Conservation (phyloP, 805 yeast species). For the Candida chauliodis region DNA sequence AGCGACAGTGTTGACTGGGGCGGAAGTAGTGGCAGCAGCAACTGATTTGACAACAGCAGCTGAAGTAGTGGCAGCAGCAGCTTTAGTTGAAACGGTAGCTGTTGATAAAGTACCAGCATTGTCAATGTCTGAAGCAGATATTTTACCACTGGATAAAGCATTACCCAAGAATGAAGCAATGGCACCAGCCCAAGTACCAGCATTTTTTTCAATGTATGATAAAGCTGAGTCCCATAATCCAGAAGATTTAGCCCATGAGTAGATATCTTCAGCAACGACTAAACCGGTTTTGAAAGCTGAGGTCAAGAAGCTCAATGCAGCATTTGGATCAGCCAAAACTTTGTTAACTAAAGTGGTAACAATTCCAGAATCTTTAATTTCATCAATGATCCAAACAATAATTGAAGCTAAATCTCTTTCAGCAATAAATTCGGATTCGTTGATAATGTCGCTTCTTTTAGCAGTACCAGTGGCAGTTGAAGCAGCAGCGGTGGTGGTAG, state of each 20-base stretch:
- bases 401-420: conserved; percentile 35
- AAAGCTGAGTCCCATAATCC: conserved; percentile 31
- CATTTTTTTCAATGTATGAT: conserved; percentile 22
- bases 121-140: conserved; percentile 23
- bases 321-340: conserved; percentile 35
- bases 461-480: conserved; percentile 12
- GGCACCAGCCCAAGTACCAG: conserved; percentile 18
- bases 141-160: conserved; percentile 22
- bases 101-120: conserved; percentile 17
- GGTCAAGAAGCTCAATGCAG: conserved; percentile 29
- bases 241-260: conserved; percentile 33
- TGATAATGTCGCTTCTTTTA: conserved; percentile 13
- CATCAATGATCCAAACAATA: conserved; percentile 23
- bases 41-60: conserved; percentile 12
- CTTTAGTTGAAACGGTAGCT: conserved; percentile 18
- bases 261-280: conserved; percentile 31
- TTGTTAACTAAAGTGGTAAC: conserved; percentile 27
- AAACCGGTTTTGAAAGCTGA: conserved; percentile 31
- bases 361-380: conserved; percentile 33
- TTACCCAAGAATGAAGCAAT: conserved; percentile 27
- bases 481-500: conserved; percentile 15
- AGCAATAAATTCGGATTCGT: conserved; percentile 24
- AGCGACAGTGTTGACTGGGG: conserved; percentile 12
- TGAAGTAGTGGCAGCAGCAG: conserved; percentile 16
- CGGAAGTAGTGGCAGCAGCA: conserved; percentile 11